Conservation (phyloP, 2,329 filamentous ascomycete genomes). For the Clonostachys chloroleuca region DNA sequence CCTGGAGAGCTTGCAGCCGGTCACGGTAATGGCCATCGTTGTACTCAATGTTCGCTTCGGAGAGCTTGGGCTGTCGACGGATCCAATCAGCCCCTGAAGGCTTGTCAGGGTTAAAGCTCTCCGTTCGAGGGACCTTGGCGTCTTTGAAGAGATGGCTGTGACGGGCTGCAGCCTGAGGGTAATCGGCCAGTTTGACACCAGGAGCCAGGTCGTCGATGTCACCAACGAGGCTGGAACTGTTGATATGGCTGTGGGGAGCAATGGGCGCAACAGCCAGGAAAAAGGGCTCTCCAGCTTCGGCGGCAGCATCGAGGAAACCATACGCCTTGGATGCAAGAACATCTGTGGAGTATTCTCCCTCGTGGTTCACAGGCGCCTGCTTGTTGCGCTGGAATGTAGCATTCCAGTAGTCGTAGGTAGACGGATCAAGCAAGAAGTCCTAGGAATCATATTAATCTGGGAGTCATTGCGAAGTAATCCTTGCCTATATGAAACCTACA, state of each 20-base stretch:
- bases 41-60: slow-evolving; percentile 21
- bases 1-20: slow-evolving; percentile 35
- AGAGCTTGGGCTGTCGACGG: slow-evolving; percentile 24
- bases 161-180: slow-evolving; percentile 35
- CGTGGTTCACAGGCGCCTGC: slow-evolving; percentile 44
- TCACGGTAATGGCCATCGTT: slow-evolving; percentile 32
- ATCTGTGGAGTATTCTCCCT: slow-evolving; percentile 48
- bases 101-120: slow-evolving; percentile 58
- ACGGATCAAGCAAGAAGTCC: slow-evolving; percentile 57
- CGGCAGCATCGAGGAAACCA: slow-evolving; percentile 46
- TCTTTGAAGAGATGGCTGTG: slow-evolving; percentile 57
- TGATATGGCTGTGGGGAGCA: slow-evolving; percentile 10
- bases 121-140: slow-evolving; percentile 55
- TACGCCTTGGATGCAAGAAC: slow-evolving; percentile 43
- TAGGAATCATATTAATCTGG: no score
- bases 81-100: slow-evolving; percentile 39
- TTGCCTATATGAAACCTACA: no score
- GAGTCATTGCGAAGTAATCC: no score
- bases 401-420: slow-evolving; percentile 65
- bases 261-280: slow-evolving; percentile 49
- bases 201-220: no score
- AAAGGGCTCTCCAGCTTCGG: slow-evolving; percentile 33
- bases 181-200: slow-evolving; percentile 13
- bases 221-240: no score
- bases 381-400: slow-evolving; percentile 58